phyloP scores from a whole-genome alignment of 2,329 filamentous ascomycete species.

The Tolypocladium tundrense region DNA sequence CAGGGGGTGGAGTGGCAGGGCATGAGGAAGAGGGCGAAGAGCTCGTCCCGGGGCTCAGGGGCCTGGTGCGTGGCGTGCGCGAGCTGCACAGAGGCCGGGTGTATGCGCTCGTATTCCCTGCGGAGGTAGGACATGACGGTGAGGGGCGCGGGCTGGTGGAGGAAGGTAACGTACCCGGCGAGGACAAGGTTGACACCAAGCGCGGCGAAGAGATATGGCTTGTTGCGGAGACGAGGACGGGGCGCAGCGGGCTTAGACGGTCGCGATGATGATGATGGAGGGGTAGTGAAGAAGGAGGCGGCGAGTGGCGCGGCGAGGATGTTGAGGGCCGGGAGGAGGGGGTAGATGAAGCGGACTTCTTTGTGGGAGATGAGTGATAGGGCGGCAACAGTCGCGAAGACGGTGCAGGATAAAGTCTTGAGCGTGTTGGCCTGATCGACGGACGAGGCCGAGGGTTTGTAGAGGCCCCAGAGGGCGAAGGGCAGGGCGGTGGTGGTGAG shows the following conservation, averaged over 20 bases:
- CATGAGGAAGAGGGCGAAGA: conserved; percentile 75
- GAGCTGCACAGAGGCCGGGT: conserved; percentile 23
- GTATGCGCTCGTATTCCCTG: conserved; percentile 53
- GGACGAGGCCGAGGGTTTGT: conserved; percentile 30
- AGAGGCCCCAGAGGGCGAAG: conserved; percentile 59
- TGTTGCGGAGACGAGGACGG: conserved; percentile 34
- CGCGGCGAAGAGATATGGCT: conserved; percentile 43
- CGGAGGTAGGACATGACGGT: conserved; percentile 67
- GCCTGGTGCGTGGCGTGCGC: conserved; percentile 9
- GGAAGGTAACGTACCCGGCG: conserved; percentile 60
- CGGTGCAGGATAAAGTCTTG: conserved; percentile 41
- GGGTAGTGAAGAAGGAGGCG: conserved; percentile 50
- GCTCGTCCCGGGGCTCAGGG: conserved; percentile 25
- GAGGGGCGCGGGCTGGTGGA: conserved; percentile 74
- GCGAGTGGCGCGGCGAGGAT: conserved; percentile 63
- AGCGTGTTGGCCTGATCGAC: conserved; percentile 21
- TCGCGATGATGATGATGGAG: conserved; percentile 13
- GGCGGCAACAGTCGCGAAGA: conserved; percentile 46
- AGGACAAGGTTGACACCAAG: conserved; percentile 60
- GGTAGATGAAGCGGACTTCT: conserved; percentile 94
- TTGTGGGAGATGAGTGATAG: conserved; percentile 86
- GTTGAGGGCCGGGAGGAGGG: conserved; percentile 78
- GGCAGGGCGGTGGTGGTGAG: conserved; percentile 76
- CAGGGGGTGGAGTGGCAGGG: conserved; percentile 95
- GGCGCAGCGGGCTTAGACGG: conserved; percentile 15